A percentile compares a stretch with the other conserved stretches of the same genome.
phyloP scores from a whole-genome alignment of 768 basidiomycete genomes.

The Russula sp. region DNA sequence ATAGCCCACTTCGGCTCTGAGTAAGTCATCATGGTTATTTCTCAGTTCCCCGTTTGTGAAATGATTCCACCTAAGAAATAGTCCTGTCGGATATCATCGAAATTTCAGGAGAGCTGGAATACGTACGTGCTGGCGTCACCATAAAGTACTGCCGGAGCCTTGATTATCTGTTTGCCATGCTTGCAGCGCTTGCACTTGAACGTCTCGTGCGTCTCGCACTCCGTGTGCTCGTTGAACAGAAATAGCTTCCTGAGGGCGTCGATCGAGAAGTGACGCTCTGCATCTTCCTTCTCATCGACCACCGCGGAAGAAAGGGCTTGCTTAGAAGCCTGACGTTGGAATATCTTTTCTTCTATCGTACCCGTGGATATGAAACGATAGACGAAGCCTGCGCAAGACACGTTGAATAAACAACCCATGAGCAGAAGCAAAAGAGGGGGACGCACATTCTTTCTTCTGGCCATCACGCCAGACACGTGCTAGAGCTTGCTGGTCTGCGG shows the following conservation, averaged over 20 bases:
- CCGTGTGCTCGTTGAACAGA: slow-evolving; percentile 78
- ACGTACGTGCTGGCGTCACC: slow-evolving; percentile 97
- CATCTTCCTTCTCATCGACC: slow-evolving; percentile 94
- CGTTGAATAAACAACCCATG: not conserved
- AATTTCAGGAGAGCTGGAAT: not conserved
- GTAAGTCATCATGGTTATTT: slow-evolving; percentile 91
- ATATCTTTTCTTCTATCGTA: slow-evolving; percentile 98
- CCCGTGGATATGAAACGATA: slow-evolving; percentile 97
- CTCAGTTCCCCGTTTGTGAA: slow-evolving; percentile 84
- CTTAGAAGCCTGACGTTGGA: slow-evolving; percentile 94
- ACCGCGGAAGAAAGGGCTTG: slow-evolving; percentile 97
- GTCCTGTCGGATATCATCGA: not conserved
- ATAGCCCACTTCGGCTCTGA: slow-evolving; percentile 81
- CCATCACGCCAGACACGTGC: slow-evolving; percentile 99
- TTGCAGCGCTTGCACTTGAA: slow-evolving; percentile 95
- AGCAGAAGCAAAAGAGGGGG: not conserved
- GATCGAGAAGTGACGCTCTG: slow-evolving; percentile 90
- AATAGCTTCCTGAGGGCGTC: slow-evolving; percentile 89
- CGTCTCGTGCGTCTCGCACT: slow-evolving; percentile 94
- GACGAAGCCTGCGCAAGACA: slow-evolving; percentile 66
- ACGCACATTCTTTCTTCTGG: slow-evolving; percentile 97
- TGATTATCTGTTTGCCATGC: slow-evolving; percentile 76
- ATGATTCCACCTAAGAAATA: slow-evolving; percentile 82
- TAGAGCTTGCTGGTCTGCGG: slow-evolving; percentile 95
- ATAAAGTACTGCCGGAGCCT: slow-evolving; percentile 82